phyloP scores from a whole-genome alignment of 1,139 yeast species.

The Pichia sp. region DNA sequence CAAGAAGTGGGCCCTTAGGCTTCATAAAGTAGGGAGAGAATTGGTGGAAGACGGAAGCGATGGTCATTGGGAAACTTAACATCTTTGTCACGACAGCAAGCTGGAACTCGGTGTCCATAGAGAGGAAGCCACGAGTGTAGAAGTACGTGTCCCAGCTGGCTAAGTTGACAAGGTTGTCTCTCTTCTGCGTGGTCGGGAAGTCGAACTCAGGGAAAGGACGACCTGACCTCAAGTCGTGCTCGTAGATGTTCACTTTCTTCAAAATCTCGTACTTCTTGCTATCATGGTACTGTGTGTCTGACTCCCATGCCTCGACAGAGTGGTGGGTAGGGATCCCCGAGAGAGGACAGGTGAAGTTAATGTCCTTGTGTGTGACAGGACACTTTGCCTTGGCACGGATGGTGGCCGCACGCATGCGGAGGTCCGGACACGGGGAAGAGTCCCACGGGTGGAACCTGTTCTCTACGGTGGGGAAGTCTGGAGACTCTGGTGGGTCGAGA shows the following conservation, averaged over 20 bases:
- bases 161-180: conserved; percentile 74
- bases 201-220: conserved; percentile 93
- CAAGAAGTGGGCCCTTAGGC: conserved; percentile 83
- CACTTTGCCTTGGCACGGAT: conserved; percentile 86
- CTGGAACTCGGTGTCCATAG: conserved; percentile 96
- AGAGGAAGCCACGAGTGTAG: conserved; percentile 86
- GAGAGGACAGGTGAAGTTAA: conserved; percentile 82
- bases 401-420: conserved; percentile 86
- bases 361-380: conserved; percentile 81
- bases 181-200: conserved; percentile 78
- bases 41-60: conserved; percentile 78
- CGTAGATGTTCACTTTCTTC: conserved; percentile 85
- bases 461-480: conserved; percentile 60
- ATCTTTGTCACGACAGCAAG: conserved; percentile 93
- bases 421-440: conserved; percentile 81
- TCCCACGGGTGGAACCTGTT: conserved; percentile 84
- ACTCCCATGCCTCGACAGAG: conserved; percentile 82
- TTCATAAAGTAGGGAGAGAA: conserved; percentile 76
- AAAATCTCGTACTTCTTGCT: conserved; percentile 65
- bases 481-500: conserved; percentile 58
- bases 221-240: conserved; percentile 91
- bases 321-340: conserved; percentile 98
- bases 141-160: conserved; percentile 89
- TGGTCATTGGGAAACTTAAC: conserved; percentile 87
- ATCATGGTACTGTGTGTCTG: conserved; percentile 68